phyloP scores from a whole-genome alignment of 306 rosid species.

The Prunus mongolica region DNA sequence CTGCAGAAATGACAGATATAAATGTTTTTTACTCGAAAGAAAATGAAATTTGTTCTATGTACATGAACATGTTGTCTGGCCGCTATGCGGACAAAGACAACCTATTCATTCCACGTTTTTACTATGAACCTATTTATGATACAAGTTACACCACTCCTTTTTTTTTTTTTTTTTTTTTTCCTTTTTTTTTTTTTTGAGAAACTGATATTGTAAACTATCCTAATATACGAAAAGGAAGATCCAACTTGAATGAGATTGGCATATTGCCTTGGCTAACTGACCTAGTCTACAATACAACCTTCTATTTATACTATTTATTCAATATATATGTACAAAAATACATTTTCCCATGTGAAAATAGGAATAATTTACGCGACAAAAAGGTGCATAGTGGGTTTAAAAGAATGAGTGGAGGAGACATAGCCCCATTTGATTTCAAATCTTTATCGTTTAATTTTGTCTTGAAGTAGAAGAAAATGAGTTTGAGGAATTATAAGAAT shows the following conservation, averaged over 20 bases:
- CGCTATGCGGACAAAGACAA: background rate
- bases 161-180: too few species aligned
- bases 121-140: background rate
- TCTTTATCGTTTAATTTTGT: conserved; percentile 1
- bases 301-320: background rate
- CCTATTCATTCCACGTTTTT: background rate
- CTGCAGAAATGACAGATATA: background rate
- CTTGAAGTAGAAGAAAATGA: background rate
- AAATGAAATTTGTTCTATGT: background rate
- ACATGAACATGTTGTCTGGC: background rate
- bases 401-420: background rate
- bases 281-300: background rate
- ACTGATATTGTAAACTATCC: too few species aligned
- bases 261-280: too few species aligned
- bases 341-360: background rate
- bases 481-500: background rate
- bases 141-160: background rate
- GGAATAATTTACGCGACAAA: conserved; percentile 5
- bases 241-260: too few species aligned
- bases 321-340: background rate
- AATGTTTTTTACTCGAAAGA: background rate
- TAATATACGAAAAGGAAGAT: too few species aligned
- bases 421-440: background rate
- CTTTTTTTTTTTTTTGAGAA: too few species aligned
- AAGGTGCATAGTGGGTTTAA: conserved; percentile 12